These are phyloP conservation scores for Blastocystis sp. DNA, from an alignment of 352 stramenopile genomes.

Conservation along the genomic window DNA sequence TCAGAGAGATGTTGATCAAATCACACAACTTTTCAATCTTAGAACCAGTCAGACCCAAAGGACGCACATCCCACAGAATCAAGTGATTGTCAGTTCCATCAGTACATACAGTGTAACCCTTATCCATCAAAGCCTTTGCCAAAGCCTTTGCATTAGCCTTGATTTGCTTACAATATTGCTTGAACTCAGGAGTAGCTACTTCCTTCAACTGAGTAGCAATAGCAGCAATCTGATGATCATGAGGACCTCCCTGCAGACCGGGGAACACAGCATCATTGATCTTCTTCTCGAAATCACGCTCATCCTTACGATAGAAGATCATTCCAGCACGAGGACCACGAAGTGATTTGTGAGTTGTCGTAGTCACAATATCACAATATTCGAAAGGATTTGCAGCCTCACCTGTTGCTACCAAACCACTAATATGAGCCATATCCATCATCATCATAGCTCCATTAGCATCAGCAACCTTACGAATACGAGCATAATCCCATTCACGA, in stretches of 20 bases:
- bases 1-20: slow-evolving; percentile 90
- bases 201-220: slow-evolving; percentile 96
- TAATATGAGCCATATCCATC: slow-evolving; percentile 99
- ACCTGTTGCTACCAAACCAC: slow-evolving; percentile 86
- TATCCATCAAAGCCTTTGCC: slow-evolving; percentile 78
- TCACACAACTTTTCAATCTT: slow-evolving; percentile 98
- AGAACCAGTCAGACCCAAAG: slow-evolving; percentile 85
- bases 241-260: slow-evolving; percentile 77
- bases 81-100: slow-evolving; percentile 98
- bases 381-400: slow-evolving; percentile 89
- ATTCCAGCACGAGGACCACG: slow-evolving; percentile 90
- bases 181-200: slow-evolving; percentile 87
- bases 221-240: slow-evolving; percentile 92
- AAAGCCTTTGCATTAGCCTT: slow-evolving; percentile 87
- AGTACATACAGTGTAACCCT: slow-evolving; percentile 89
- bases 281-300: slow-evolving; percentile 80
- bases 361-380: slow-evolving; percentile 96
- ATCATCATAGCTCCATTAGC: slow-evolving; percentile 91
- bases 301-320: slow-evolving; percentile 96
- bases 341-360: slow-evolving; percentile 96
- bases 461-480: slow-evolving; percentile 92
- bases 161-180: slow-evolving; percentile 82
- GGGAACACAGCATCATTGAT: slow-evolving; percentile 98
- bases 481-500: slow-evolving; percentile 93
- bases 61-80: slow-evolving; percentile 91